Evolutionary conservation across 2,329 filamentous ascomycete species (phyloP), one percentile per base, ranked within the genome.

Genomic region (Talaromyces funiculosus): DNA sequence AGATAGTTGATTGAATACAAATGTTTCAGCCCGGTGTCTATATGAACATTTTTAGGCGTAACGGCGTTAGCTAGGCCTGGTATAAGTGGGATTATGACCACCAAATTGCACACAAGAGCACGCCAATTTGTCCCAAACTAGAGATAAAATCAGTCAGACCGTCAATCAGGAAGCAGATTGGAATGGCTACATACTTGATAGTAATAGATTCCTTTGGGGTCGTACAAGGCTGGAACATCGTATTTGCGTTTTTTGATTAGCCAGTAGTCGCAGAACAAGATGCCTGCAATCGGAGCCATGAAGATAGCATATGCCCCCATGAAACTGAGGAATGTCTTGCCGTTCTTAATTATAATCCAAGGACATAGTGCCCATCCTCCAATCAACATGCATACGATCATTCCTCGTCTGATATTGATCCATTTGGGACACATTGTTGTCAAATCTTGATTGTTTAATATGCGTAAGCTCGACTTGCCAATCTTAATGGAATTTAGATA

Each of bases 61-160:
- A 60, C 57, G 26, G 57, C 57, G 14, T 60, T 12, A 38, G 49
- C 57, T 3, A 60, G 57, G 10, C 57, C 57, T 43, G 57, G 57
- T 45, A 60, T 24, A 37, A 60, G 49, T 14, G 57, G 57, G 18
- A 60, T 26, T 4, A 60, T 42, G 38, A 60, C 57, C 14, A 60
- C 47, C 31, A 60, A 29, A 20, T 18, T 60, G 16, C 57, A 60
- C 22, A 49, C 51, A 7, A 60, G 38, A 26, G 57, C 57, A 54
- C 57, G 57, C 57, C 57, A 60, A 47, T 60, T 60, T 54, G 57
- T 60, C 47, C 57, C 57, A 26, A n/a, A n/a, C n/a, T n/a, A n/a
- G n/a, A n/a, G n/a, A n/a, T n/a, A n/a, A n/a, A n/a, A n/a, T n/a
- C n/a, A n/a, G n/a, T n/a, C n/a, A n/a, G n/a, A n/a, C n/a, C n/a